Base-by-base conservation (phyloP, 352 stramenopile genomes). In the Albugo candida region DNA sequence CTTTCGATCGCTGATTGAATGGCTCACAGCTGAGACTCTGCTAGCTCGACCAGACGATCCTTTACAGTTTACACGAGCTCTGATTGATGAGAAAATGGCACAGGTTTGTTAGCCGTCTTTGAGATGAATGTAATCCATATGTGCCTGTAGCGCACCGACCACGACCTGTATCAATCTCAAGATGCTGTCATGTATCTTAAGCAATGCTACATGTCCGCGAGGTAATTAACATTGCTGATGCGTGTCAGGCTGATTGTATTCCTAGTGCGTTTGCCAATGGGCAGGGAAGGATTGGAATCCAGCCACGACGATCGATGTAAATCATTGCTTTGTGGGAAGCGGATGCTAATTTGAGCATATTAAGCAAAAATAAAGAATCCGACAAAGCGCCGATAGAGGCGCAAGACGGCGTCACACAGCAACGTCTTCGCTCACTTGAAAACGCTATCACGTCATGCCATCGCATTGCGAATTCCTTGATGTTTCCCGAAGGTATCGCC, bases 1-100 rank as follows among this genome's bases (percentile, higher is more conserved):
- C 48, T 95, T 93, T 52, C 83, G 82, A 43, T 87, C 79, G 41
- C 65, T 95, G 39, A 85, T 93, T 52, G 83, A 95, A 60, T 95
- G 79, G 76, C 58, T 95, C 56, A 94, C 81, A 20, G 83, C 83
- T 1, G 83, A 94, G 46, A 65, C 76, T 21, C 63, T 95, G 45
- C 49, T 93, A 24, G 79, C 75, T 14, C 65, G 80, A 39, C 80
- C 83, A 0, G 74, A 93, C 16, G 83, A 95, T 51, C 83, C 83
- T 14, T 52, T 95, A n/a, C 61, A 55, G 11, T 93, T 93, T 48
- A 66, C 92, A 18, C 66, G 71, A 18, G 61, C 70, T 12, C 62
- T 93, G 36, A 52, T 88, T 13, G 71, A 89, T 38, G 71, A 92
- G 43, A 93, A 93, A 51, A 60, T 94, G 17, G 60, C 48, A 20